Percentiles rank a stretch among this genome's conserved stretches.
Conservation (phyloP, 2,329 filamentous ascomycete genomes). For the Chaetomium globosum region DNA sequence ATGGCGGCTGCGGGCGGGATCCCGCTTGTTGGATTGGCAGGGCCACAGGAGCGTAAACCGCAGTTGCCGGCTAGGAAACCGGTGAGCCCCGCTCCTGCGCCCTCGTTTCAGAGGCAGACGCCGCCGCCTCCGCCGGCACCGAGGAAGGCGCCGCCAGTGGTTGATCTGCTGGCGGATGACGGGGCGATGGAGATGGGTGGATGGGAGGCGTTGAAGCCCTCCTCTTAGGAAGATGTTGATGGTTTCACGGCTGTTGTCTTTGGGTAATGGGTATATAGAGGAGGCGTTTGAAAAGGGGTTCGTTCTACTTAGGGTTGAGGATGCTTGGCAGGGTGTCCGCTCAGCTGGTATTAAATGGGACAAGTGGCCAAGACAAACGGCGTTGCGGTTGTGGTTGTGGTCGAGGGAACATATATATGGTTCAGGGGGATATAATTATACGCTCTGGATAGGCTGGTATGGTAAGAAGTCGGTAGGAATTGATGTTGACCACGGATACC, state of each 20-base stretch:
- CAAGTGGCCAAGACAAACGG: neutral
- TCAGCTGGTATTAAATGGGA: neutral
- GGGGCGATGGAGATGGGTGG: conserved; percentile 50
- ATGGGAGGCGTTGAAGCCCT: conserved; percentile 60
- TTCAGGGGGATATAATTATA: neutral
- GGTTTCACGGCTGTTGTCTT: neutral
- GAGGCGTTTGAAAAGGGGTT: neutral
- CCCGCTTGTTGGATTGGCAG: conserved; percentile 32
- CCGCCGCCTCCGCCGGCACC: conserved; percentile 37
- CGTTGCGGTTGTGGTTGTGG: neutral
- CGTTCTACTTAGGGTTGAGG: neutral
- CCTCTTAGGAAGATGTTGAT: conserved; percentile 35
- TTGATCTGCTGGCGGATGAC: conserved; percentile 54
- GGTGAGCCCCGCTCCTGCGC: conserved; percentile 23
- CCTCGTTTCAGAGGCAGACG: conserved; percentile 34
- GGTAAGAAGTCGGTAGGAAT: neutral
- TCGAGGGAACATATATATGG: neutral
- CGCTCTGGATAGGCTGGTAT: conserved; percentile 5
- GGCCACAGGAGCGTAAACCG: conserved; percentile 31
- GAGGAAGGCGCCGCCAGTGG: conserved; percentile 40
- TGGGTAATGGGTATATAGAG: neutral
- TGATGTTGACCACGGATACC: neutral
- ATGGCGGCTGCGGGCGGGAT: conserved; percentile 33
- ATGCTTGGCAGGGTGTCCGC: neutral
- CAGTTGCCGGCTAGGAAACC: conserved; percentile 36